phyloP scores from a whole-genome alignment of 1,139 yeast species.

The Suhomyces choctaworum region DNA sequence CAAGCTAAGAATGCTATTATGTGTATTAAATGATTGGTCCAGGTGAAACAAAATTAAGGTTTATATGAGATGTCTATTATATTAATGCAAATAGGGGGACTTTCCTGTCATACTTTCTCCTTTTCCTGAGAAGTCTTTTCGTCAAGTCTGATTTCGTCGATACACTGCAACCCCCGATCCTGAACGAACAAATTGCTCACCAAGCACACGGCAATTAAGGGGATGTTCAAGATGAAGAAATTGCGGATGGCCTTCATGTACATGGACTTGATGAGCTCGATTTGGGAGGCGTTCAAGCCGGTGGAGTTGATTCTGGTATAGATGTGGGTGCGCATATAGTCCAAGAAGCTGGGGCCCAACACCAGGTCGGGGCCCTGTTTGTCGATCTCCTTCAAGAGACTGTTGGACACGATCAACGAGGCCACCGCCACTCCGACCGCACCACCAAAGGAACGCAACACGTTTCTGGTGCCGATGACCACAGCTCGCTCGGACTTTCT shows the following conservation, averaged over 20 bases:
- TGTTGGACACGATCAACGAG: conserved; percentile 21
- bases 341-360: conserved; percentile 14
- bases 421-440: conserved; percentile 23
- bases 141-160: conserved; percentile 20
- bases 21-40: too few relatives aligned
- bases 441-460: conserved; percentile 24
- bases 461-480: conserved; percentile 24
- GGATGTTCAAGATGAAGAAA: conserved; percentile 20
- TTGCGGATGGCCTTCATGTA: conserved; percentile 21
- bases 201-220: conserved; percentile 20
- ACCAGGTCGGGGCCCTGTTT: conserved; percentile 8
- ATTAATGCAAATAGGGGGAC: too few relatives aligned
- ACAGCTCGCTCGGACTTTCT: conserved; percentile 23
- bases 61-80: too few relatives aligned
- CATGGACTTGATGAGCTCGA: conserved; percentile 16
- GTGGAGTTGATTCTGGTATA: conserved; percentile 17
- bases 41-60: too few relatives aligned
- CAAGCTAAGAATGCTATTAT: too few relatives aligned
- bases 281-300: conserved; percentile 13
- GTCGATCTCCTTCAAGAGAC: conserved; percentile 17
- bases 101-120: conserved; percentile 8
- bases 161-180: conserved; percentile 22
- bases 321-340: conserved; percentile 17
- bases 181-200: conserved; percentile 17
- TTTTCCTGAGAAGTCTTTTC: conserved; percentile 7